These are phyloP conservation scores for Globisporangium nagaii DNA, from an alignment of 352 stramenopile genomes.

Conservation along the genomic window DNA sequence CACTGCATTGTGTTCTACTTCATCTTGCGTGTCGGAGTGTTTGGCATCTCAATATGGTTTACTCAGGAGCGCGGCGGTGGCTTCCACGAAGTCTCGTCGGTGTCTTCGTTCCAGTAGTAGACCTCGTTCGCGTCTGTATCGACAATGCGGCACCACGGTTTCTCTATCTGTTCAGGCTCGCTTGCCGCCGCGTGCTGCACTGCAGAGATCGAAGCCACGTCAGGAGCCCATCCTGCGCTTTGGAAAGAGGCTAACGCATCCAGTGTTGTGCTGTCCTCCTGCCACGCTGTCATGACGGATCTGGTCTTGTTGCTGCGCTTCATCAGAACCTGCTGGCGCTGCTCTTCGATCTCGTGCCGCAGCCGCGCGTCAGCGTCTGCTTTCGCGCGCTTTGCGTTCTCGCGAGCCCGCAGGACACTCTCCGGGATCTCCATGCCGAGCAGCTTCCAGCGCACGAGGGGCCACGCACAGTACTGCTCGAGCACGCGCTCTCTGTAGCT, in stretches of 20 bases:
- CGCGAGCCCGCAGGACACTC: slow-evolving; percentile 21
- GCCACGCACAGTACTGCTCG: slow-evolving; percentile 44
- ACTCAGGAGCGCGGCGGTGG: too few species aligned
- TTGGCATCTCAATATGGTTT: too few species aligned
- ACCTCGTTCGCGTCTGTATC: slow-evolving; percentile 13
- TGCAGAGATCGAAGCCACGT: background rate
- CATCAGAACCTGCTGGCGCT: slow-evolving; percentile 23
- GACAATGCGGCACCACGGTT: slow-evolving; percentile 4
- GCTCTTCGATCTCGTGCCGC: slow-evolving; percentile 17
- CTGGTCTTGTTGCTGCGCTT: slow-evolving; percentile 21
- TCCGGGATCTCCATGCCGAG: slow-evolving; percentile 37
- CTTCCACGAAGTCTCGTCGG: background rate
- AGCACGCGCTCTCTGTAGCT: slow-evolving; percentile 36
- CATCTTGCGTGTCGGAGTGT: too few species aligned
- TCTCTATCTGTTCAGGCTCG: background rate
- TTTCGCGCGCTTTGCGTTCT: slow-evolving; percentile 13
- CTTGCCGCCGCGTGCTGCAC: background rate
- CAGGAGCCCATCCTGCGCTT: too few species aligned
- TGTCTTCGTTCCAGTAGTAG: slow-evolving; percentile 27
- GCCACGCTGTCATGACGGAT: slow-evolving; percentile 24
- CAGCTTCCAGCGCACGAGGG: slow-evolving; percentile 54
- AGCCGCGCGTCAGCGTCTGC: slow-evolving; percentile 9
- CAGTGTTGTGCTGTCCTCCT: slow-evolving; percentile 1
- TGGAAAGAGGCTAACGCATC: too few species aligned
- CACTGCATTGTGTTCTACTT: too few species aligned